Evolutionary conservation across 306 rosid genomes (phyloP).

Genomic region (Hippophae rhamnoides): DNA sequence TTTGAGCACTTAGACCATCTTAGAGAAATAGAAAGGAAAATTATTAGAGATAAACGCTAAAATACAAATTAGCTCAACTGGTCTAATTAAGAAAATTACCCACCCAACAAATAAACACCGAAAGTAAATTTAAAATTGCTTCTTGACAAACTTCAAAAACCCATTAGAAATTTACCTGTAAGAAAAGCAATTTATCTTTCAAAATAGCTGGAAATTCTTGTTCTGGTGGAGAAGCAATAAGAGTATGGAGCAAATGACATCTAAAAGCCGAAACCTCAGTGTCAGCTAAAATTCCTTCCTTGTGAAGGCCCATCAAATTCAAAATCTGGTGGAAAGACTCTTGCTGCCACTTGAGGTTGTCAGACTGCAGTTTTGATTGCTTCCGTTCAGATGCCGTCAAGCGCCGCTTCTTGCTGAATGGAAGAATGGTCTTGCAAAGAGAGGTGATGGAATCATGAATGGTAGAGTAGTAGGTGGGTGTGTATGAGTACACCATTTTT

Average conservation of each 20-base stretch:
- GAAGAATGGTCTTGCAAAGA: constrained; percentile 69
- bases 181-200: constrained; percentile 70
- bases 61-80: too few species aligned
- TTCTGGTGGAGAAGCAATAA: constrained; percentile 54
- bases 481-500: constrained; percentile 74
- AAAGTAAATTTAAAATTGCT: too few species aligned
- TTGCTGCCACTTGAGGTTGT: constrained; percentile 94
- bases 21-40: too few species aligned
- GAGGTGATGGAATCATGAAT: constrained; percentile 85
- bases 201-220: constrained; percentile 53
- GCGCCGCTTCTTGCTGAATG: constrained; percentile 64
- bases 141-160: constrained; percentile 1
- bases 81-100: too few species aligned
- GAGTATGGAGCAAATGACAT: constrained; percentile 67
- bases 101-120: too few species aligned
- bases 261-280: constrained; percentile 58
- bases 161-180: constrained; percentile 58
- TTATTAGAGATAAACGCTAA: too few species aligned
- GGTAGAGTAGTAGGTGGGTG: constrained; percentile 76
- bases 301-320: constrained; percentile 87
- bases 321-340: constrained; percentile 80
- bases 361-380: constrained; percentile 59
- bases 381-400: constrained; percentile 43
- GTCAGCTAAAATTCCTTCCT: constrained; percentile 70
- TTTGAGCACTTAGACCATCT: too few species aligned